A percentile compares a stretch with the other conserved stretches of the same genome.
Conservation (phyloP, 345 rosid species). For the Populus alba region DNA sequence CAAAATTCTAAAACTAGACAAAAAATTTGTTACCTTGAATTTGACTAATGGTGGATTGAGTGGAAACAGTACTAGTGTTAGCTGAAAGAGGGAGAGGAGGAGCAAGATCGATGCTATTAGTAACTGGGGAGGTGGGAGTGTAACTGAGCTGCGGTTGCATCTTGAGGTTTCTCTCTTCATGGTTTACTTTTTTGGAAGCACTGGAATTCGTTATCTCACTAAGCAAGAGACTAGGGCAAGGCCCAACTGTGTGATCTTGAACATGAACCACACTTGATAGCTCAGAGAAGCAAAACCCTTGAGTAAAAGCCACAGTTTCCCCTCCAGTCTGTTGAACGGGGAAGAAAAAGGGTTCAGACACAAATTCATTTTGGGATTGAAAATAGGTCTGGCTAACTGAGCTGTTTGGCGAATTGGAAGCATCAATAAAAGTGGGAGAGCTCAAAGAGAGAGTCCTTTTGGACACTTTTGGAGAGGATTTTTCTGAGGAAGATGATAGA, state of each 20-base stretch:
- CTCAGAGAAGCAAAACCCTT: slow-evolving; percentile 43
- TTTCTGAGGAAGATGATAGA: slow-evolving; percentile 68
- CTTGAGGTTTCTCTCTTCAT: slow-evolving; percentile 41
- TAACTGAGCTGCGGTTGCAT: slow-evolving; percentile 39
- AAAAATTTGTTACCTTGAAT: slow-evolving; percentile 39
- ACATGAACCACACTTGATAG: slow-evolving; percentile 32
- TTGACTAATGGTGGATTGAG: slow-evolving; percentile 42
- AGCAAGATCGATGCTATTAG: slow-evolving; percentile 22
- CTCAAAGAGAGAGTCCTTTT: slow-evolving; percentile 29
- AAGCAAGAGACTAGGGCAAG: slow-evolving; percentile 52
- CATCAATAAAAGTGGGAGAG: slow-evolving; percentile 29
- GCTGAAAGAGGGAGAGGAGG: slow-evolving; percentile 15
- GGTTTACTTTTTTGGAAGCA: slow-evolving; percentile 34
- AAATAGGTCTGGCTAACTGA: slow-evolving; percentile 46
- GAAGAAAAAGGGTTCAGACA: slow-evolving; percentile 52
- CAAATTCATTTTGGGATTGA: slow-evolving; percentile 43
- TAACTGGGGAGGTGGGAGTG: slow-evolving; percentile 22
- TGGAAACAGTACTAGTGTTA: slow-evolving; percentile 22
- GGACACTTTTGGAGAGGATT: slow-evolving; percentile 45
- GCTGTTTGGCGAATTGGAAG: slow-evolving; percentile 33
- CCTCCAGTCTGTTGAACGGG: slow-evolving; percentile 29
- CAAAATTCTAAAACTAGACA: not conserved
- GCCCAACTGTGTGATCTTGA: slow-evolving; percentile 38
- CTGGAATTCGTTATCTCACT: slow-evolving; percentile 51
- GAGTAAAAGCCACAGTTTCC: slow-evolving; percentile 32